Conservation (phyloP, 1,284 basidiomycete species). For the Papiliotrema flavescens region DNA sequence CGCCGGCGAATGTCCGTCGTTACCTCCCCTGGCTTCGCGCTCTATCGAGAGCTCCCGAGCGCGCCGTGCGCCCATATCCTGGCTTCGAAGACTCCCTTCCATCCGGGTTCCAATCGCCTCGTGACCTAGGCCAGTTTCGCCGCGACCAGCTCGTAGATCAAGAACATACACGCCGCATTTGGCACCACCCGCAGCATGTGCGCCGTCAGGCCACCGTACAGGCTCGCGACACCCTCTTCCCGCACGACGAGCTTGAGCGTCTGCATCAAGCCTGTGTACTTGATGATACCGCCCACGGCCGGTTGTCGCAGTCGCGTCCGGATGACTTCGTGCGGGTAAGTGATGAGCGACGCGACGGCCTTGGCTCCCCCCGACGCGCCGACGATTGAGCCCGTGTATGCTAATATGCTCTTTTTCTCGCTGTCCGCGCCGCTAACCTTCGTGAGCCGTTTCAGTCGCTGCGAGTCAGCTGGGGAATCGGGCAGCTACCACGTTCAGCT, state of each 20-base stretch:
- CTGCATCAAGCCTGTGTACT: conserved; percentile 83
- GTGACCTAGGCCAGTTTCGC: conserved; percentile 24
- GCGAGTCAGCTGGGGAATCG: not conserved
- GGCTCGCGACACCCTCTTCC: conserved; percentile 74
- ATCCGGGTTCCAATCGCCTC: not conserved
- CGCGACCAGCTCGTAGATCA: conserved; percentile 51
- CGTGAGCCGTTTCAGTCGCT: conserved; percentile 42
- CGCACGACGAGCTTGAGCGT: conserved; percentile 79
- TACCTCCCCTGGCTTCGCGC: too few relatives aligned
- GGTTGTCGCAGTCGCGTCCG: conserved; percentile 90
- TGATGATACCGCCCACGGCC: conserved; percentile 55
- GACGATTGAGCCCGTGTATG: conserved; percentile 63
- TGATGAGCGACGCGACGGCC: conserved; percentile 85
- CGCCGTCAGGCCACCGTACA: conserved; percentile 91
- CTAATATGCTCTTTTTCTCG: conserved; percentile 51
- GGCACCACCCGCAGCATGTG: conserved; percentile 96
- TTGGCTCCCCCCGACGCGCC: conserved; percentile 92
- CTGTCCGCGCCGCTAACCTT: conserved; percentile 12
- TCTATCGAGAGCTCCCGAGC: too few relatives aligned
- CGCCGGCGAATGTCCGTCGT: too few relatives aligned
- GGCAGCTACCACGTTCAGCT: conserved; percentile 3
- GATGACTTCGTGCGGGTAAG: conserved; percentile 95
- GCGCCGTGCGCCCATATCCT: too few relatives aligned
- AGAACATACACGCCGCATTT: conserved; percentile 92
- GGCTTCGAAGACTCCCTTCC: too few relatives aligned